Percentiles rank a stretch among this genome's conserved stretches.
Conservation (phyloP, 345 rosid genomes). For the Alliaria petiolata region DNA sequence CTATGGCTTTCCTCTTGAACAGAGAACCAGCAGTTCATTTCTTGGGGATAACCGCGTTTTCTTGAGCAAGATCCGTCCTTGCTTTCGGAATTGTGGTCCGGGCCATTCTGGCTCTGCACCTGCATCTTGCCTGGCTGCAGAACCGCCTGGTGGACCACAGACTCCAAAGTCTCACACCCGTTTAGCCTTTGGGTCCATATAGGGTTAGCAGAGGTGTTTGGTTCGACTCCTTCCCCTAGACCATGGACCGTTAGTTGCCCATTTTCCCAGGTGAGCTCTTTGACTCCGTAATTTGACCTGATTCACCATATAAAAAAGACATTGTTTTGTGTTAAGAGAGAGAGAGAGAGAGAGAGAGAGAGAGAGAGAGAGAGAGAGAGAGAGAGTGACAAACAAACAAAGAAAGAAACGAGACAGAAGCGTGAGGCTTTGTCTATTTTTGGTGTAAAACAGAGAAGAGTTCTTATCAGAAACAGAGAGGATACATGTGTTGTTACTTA, state of each 20-base stretch:
- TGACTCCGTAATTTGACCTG: slow-evolving; percentile 47
- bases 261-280: slow-evolving; percentile 55
- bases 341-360: background rate
- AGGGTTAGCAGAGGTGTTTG: slow-evolving; percentile 25
- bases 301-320: background rate
- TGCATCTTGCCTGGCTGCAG: slow-evolving; percentile 19
- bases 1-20: slow-evolving; percentile 30
- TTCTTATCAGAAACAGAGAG: slow-evolving; percentile 23
- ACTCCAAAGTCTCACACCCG: slow-evolving; percentile 44
- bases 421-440: slow-evolving; percentile 12
- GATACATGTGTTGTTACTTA: slow-evolving; percentile 32
- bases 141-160: slow-evolving; percentile 51
- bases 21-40: slow-evolving; percentile 18
- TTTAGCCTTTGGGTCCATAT: slow-evolving; percentile 34
- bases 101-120: slow-evolving; percentile 1
- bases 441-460: slow-evolving; percentile 16
- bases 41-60: slow-evolving; percentile 28
- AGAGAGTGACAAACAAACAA: background rate
- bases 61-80: slow-evolving; percentile 31
- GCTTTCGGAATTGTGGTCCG: background rate
- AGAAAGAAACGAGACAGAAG: background rate
- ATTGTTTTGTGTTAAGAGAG: background rate
- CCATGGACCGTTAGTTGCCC: slow-evolving; percentile 48
- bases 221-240: slow-evolving; percentile 30
- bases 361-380: no score